Percentiles rank a stretch among this genome's conserved stretches.
Conservation (phyloP, 129 eudicot genomes). For the Gnaphalium uliginosum region DNA sequence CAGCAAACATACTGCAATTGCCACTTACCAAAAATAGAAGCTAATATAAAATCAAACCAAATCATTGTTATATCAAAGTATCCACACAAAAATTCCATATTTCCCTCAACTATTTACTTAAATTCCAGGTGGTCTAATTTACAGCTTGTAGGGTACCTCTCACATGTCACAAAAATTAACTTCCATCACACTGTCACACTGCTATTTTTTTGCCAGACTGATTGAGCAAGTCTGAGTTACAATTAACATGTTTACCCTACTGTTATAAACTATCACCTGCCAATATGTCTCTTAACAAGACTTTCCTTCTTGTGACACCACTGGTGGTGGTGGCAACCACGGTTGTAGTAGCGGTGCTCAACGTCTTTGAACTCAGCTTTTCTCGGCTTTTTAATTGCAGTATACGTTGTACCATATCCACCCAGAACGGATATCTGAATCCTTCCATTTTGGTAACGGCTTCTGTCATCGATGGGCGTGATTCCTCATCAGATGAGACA, state of each 20-base stretch:
- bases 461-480: conserved; percentile 63
- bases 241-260: not conserved
- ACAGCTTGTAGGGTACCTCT: not conserved
- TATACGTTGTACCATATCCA: conserved; percentile 29
- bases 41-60: no score
- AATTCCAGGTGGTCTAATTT: not conserved
- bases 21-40: no score
- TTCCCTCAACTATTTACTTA: not conserved
- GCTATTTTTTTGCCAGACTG: not conserved
- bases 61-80: not conserved
- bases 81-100: not conserved
- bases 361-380: conserved; percentile 13
- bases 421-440: conserved; percentile 35
- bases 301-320: conserved; percentile 31
- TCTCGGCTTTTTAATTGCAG: conserved; percentile 28
- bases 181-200: not conserved
- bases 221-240: not conserved
- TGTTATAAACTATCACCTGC: conserved; percentile 44
- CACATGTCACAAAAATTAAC: not conserved
- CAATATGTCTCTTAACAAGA: conserved; percentile 62
- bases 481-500: conserved; percentile 35
- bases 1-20: no score
- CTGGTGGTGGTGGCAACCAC: conserved; percentile 25
- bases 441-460: conserved; percentile 44
- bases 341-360: conserved; percentile 10